phyloP scores from a whole-genome alignment of 257 asterid species.

The Solanum etuberosum region DNA sequence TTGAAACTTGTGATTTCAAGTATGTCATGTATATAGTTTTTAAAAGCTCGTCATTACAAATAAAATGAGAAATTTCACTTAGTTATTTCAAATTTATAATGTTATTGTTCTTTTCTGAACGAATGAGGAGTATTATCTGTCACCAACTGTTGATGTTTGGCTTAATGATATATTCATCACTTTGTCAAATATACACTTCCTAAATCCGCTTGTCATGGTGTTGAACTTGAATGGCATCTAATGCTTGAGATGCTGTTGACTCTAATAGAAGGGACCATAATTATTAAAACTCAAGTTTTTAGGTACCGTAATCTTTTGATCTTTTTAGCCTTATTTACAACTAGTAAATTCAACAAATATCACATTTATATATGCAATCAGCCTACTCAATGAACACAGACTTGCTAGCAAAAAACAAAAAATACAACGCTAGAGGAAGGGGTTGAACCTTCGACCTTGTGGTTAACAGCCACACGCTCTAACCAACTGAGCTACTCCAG shows the following conservation, averaged over 20 bases:
- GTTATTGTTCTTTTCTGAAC: too few species aligned
- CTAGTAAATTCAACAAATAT: too few species aligned
- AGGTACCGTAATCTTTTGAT: background rate
- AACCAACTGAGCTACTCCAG: constrained; percentile 99
- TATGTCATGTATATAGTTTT: too few species aligned
- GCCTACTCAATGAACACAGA: background rate
- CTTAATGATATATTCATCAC: too few species aligned
- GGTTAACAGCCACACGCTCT: constrained; percentile 99
- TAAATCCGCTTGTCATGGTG: background rate
- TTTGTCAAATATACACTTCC: background rate
- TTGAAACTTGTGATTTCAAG: too few species aligned
- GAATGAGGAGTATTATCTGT: background rate
- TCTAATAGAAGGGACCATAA: too few species aligned
- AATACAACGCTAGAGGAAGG: constrained; percentile 45
- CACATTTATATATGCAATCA: background rate
- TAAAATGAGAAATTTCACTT: too few species aligned
- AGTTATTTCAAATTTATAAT: too few species aligned
- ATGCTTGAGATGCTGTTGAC: too few species aligned
- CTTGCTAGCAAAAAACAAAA: background rate
- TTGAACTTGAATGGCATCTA: background rate
- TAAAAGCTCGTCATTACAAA: too few species aligned
- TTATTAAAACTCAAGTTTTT: background rate
- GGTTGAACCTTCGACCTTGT: constrained; percentile 99
- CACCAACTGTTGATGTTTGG: background rate
- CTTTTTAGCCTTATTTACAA: too few species aligned